These are phyloP conservation scores for Benincasa hispida DNA, from an alignment of 306 rosid species.

Conservation along the genomic window DNA sequence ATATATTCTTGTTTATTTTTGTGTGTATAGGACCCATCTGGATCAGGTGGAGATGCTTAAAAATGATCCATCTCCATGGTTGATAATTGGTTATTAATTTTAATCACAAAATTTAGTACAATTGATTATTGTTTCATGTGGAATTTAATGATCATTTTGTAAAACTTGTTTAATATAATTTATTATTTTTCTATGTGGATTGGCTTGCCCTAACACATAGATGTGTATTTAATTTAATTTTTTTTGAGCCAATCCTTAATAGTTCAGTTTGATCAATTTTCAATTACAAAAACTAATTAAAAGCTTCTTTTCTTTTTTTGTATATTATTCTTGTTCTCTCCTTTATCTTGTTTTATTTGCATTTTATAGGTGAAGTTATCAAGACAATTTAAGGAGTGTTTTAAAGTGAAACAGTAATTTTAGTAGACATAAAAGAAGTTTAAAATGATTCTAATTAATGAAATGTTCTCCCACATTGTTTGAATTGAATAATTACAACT, in stretches of 20 bases:
- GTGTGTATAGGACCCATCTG: slow-evolving; percentile 1
- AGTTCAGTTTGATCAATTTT: background rate
- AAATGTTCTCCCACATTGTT: too few species aligned
- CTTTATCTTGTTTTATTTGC: background rate
- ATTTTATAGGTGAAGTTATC: background rate
- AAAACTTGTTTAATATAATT: slow-evolving; percentile 8
- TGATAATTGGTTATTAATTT: slow-evolving; percentile 1
- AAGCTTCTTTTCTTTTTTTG: background rate
- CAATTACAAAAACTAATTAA: background rate
- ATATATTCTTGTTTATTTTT: background rate
- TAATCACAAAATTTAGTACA: background rate
- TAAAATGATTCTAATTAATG: too few species aligned
- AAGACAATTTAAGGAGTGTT: too few species aligned
- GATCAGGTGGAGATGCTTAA: slow-evolving; percentile 4
- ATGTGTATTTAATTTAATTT: background rate
- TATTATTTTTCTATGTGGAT: slow-evolving; percentile 2
- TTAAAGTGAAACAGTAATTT: too few species aligned
- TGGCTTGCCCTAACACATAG: slow-evolving; percentile 4
- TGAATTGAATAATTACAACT: too few species aligned
- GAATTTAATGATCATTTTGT: slow-evolving; percentile 10
- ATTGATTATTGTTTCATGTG: slow-evolving; percentile 6
- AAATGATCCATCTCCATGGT: background rate
- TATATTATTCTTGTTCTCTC: background rate
- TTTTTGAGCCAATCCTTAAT: background rate
- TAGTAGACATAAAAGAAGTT: too few species aligned